phyloP scores from a whole-genome alignment of 495 filamentous ascomycete species.

The Penicillium nucicola region DNA sequence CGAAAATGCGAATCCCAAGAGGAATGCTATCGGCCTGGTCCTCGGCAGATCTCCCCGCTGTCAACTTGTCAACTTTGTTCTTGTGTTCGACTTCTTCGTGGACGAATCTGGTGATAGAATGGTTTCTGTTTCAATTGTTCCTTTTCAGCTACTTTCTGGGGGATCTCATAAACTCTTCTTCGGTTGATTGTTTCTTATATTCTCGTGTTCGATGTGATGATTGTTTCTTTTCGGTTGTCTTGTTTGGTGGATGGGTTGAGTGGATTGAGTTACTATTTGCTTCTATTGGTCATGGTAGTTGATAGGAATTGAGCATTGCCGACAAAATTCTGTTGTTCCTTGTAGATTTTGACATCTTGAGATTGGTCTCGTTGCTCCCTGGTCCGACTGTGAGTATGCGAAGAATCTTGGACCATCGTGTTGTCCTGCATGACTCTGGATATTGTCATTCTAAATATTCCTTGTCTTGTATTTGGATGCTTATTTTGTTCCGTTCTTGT shows the following conservation, averaged over 20 bases:
- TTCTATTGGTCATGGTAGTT: slow-evolving; percentile 13
- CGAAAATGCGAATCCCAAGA: neutral
- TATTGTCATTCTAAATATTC: too few species aligned
- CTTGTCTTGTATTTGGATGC: too few species aligned
- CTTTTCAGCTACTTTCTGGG: slow-evolving; percentile 12
- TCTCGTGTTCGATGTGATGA: slow-evolving; percentile 1
- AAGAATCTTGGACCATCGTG: too few species aligned
- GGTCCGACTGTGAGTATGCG: neutral
- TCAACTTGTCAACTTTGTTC: neutral
- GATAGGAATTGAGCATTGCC: slow-evolving; percentile 11
- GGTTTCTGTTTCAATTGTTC: slow-evolving; percentile 2
- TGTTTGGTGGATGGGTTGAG: slow-evolving; percentile 7
- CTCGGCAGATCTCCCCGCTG: neutral
- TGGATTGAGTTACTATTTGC: slow-evolving; percentile 5
- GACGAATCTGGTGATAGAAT: slow-evolving; percentile 13
- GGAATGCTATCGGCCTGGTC: too few species aligned
- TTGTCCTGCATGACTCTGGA: too few species aligned
- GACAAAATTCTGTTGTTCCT: neutral
- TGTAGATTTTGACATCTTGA: neutral
- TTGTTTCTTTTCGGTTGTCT: slow-evolving; percentile 2
- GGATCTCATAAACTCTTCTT: slow-evolving; percentile 4
- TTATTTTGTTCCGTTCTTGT: too few species aligned
- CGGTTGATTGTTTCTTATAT: slow-evolving; percentile 4
- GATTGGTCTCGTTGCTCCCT: neutral
- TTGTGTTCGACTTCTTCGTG: slow-evolving; percentile 9